Evolutionary conservation across 2,329 filamentous ascomycete genomes (phyloP).

Genomic region (Pseudocercospora crystallina): DNA sequence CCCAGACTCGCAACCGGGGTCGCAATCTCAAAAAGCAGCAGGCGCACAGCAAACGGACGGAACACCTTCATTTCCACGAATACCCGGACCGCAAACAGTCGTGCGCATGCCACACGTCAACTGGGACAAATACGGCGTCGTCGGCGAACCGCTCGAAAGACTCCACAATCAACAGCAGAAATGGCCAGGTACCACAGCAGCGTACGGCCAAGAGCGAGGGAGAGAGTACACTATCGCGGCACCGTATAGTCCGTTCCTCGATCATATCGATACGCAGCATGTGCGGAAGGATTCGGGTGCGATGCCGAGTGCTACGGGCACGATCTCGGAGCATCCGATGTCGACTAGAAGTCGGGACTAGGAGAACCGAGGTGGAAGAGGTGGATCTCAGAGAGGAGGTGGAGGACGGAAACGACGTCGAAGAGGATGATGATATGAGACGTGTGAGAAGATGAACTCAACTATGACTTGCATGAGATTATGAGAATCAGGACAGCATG

Average conservation of each 20-base stretch:
- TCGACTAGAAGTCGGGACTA: slow-evolving; percentile 28
- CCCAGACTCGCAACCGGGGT: slow-evolving; percentile 23
- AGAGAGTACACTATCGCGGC: slow-evolving; percentile 55
- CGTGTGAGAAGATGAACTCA: neutral
- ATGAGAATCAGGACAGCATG: slow-evolving; percentile 1
- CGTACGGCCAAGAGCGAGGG: slow-evolving; percentile 27
- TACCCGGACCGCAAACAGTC: slow-evolving; percentile 78
- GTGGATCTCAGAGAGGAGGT: too few relatives aligned
- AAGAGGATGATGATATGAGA: neutral
- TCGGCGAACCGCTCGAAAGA: slow-evolving; percentile 79
- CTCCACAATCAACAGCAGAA: slow-evolving; percentile 77
- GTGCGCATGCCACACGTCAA: slow-evolving; percentile 87
- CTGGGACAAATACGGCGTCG: slow-evolving; percentile 91
- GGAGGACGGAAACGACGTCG: too few relatives aligned
- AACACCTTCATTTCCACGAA: slow-evolving; percentile 53
- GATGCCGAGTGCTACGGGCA: slow-evolving; percentile 20
- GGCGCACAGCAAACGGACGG: neutral
- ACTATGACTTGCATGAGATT: neutral
- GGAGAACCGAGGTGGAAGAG: too few relatives aligned
- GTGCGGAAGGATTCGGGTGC: slow-evolving; percentile 26
- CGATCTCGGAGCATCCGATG: slow-evolving; percentile 32
- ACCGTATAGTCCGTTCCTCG: slow-evolving; percentile 60
- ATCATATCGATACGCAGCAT: slow-evolving; percentile 38
- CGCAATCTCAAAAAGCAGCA: neutral
- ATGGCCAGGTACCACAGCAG: slow-evolving; percentile 50